A percentile compares a stretch with the other conserved stretches of the same genome.
Conservation (phyloP, 108 stramenopile species). For the Asterionellopsis glacialis region DNA sequence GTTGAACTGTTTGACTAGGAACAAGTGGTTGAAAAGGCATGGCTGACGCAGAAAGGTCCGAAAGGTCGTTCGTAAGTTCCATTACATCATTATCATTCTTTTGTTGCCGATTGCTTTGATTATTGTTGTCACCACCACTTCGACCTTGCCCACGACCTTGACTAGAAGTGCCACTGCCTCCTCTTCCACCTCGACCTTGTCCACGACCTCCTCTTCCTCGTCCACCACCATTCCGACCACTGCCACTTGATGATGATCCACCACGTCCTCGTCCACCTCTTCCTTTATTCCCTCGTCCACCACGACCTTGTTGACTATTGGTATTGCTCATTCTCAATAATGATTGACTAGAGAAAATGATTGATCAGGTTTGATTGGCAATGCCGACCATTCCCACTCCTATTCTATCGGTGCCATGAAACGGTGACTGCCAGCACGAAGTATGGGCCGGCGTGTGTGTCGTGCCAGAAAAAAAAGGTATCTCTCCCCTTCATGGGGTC, state of each 20-base stretch:
- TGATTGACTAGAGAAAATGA: no score
- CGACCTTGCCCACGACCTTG: constrained; percentile 7
- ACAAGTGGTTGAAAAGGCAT: background rate
- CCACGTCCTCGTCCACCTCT: background rate
- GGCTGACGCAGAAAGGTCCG: background rate
- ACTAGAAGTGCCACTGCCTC: background rate
- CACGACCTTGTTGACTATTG: background rate
- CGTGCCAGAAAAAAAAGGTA: no score
- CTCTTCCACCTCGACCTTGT: background rate
- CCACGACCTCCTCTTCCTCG: constrained; percentile 18
- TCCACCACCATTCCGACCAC: constrained; percentile 7
- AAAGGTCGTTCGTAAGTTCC: background rate
- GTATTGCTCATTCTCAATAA: no score
- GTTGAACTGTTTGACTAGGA: background rate
- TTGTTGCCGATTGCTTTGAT: background rate
- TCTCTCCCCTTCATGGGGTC: no score
- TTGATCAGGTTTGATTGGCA: no score
- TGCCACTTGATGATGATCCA: background rate
- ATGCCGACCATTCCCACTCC: no score
- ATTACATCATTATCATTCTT: background rate
- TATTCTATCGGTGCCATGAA: no score
- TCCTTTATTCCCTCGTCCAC: background rate
- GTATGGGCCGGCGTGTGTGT: no score
- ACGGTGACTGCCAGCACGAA: no score
- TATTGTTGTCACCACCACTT: background rate